Base-by-base conservation (phyloP, 352 stramenopile genomes). In the Globisporangium alternatum region DNA sequence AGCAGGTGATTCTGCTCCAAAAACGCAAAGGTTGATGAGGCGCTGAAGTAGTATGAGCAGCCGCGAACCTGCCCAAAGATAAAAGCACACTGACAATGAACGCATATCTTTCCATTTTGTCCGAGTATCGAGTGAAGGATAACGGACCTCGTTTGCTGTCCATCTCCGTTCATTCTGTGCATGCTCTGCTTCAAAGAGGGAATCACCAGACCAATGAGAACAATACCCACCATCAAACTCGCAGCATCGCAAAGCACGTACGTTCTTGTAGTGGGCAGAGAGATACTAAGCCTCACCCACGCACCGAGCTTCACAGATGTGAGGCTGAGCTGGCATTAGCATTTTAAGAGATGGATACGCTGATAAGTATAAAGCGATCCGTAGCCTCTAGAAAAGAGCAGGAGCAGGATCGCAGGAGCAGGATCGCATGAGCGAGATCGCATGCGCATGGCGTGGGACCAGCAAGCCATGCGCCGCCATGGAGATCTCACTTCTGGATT, bases 41-140 rank as follows among this genome's bases (percentile, higher is more conserved):
- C 83, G 31, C 93, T 96, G 76, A 98, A 98, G 61, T 90, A 91
- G 64, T 85, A 94, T 37, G 83, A 95, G 65, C 84, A 95, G 1
- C 86, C 87, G 47, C 87, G 79, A 22, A 86, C 77, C 77, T 90
- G 45, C 5, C 28, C 17, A 51, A n/a, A 59, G 4, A 25, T n/a
- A 54, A 6, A 30, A n/a, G 33, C 28, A 8, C 10, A 45, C 1
- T 66, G 15, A 21, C 19, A 22, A 5, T 21, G 9, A 8, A 9
- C 25, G 15, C 49, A 21, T 5, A n/a, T n/a, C n/a, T n/a, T n/a
- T n/a, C 6, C 13, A 13, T n/a, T 55, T 37, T 21, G 9, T 57
- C 6, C n/a, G n/a, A n/a, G n/a, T n/a, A n/a, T n/a, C n/a, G n/a
- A n/a, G n/a, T n/a, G n/a, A n/a, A n/a, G 22, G 51, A 25, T 1